phyloP scores from a whole-genome alignment of 129 eudicot species.

The Saussurea involucrata region DNA sequence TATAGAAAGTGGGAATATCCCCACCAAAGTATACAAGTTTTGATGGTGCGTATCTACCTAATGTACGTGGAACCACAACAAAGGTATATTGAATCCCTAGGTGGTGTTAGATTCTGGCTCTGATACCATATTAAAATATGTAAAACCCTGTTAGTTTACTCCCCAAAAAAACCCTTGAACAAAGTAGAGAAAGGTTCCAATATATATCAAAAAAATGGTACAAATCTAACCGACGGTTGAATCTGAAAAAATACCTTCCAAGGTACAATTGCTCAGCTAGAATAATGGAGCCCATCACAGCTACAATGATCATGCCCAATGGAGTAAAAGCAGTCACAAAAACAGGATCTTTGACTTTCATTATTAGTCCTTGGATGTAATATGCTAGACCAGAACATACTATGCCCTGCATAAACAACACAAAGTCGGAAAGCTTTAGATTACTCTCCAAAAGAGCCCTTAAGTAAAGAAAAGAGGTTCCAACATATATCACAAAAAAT shows the following conservation, averaged over 20 bases:
- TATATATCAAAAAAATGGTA: background rate
- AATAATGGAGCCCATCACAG: constrained; percentile 56
- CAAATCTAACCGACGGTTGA: background rate
- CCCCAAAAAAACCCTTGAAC: background rate
- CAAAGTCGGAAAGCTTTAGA: background rate
- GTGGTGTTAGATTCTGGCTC: background rate
- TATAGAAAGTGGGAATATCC: no score
- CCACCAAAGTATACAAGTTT: background rate
- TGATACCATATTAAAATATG: background rate
- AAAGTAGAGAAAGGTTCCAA: background rate
- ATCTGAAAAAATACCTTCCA: constrained; percentile 48
- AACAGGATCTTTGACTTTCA: constrained; percentile 69
- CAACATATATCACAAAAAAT: background rate
- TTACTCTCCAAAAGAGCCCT: background rate
- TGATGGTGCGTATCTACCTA: background rate
- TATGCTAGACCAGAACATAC: constrained; percentile 74
- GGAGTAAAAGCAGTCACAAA: constrained; percentile 79
- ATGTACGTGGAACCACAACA: background rate
- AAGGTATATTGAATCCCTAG: background rate
- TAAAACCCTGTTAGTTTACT: background rate
- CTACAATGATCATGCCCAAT: constrained; percentile 66
- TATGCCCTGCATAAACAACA: constrained; percentile 48
- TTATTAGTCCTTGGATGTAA: constrained; percentile 64
- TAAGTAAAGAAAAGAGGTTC: background rate
- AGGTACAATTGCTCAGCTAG: constrained; percentile 55